Conservation (phyloP, 805 yeast species). For the Lachancea dasiensis region DNA sequence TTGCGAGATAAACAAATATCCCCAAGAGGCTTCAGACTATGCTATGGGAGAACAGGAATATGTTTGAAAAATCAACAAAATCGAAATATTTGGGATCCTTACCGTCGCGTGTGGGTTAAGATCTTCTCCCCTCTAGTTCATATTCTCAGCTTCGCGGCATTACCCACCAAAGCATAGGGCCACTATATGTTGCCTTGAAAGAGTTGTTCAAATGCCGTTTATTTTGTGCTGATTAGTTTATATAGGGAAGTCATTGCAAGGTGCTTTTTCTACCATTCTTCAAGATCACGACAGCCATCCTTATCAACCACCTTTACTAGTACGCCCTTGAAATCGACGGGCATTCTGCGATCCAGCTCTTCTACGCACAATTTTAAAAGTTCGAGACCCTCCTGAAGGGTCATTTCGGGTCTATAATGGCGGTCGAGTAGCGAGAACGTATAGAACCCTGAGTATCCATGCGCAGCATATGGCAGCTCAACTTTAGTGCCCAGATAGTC, state of each 20-base stretch:
- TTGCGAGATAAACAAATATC: no score
- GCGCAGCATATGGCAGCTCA: slow-evolving; percentile 92
- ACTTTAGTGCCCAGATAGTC: slow-evolving; percentile 92
- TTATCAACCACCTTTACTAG: slow-evolving; percentile 59
- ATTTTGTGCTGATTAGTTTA: slow-evolving; percentile 1
- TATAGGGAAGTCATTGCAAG: not conserved
- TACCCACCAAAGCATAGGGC: no score
- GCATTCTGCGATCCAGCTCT: slow-evolving; percentile 68
- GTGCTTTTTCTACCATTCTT: slow-evolving; percentile 26
- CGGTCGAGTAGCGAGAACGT: slow-evolving; percentile 85
- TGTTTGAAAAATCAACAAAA: no score
- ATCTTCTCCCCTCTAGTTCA: no score
- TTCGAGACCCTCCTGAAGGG: slow-evolving; percentile 69
- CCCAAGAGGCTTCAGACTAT: no score
- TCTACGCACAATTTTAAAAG: slow-evolving; percentile 65
- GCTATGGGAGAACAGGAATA: no score
- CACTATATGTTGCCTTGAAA: no score
- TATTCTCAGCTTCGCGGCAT: no score
- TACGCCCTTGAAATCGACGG: slow-evolving; percentile 88
- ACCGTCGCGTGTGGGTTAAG: no score
- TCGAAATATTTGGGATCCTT: no score
- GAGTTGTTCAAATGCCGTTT: slow-evolving; percentile 1
- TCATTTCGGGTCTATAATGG: slow-evolving; percentile 75
- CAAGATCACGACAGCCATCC: slow-evolving; percentile 47
- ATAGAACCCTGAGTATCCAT: slow-evolving; percentile 97